Evolutionary conservation across 2,329 filamentous ascomycete genomes (phyloP), one percentile per base, ranked within the genome.

Genomic region (Epicoccum sorghinum): DNA sequence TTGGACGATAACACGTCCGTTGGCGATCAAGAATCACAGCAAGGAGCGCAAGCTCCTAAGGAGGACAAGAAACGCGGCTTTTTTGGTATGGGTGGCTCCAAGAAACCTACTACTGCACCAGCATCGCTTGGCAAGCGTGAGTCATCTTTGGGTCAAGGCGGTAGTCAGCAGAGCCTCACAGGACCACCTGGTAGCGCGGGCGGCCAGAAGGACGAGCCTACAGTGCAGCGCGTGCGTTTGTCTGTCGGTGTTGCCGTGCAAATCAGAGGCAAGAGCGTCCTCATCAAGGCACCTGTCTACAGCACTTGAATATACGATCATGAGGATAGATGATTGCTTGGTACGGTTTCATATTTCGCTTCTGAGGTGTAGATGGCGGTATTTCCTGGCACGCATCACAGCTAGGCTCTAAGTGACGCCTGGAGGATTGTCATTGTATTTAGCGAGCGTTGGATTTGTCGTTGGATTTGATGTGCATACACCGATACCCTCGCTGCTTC

Each of bases 231-330:
- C 12, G 79, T 82, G 37, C 71, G 79, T n/a, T 69, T 82, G 68
- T 74, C 79, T 13, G 77, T 77, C 9, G 78, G 79, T 29, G 69
- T 81, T 38, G 74, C 75, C 7, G 78, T 81, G n/a, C 72, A 76
- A 55, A 77, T 82, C 32, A 73, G 79, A 41, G 78, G 78, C n/a
- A 77, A 79, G 59, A 76, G 73, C 37, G 76, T 82, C 30, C 62
- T 82, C 60, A 76, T 79, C 47, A 81, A 81, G 65, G 79, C 80
- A 48, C 78, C 79, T 4, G 78, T 81, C 10, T 80, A 73, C 61
- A 73, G 68, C 63, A 73, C 69, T 32, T 72, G 59, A 69, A 10
- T 7, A n/a, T 9, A 29, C 53, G 60, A 7, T 10, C n/a, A 4
- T 43, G 23, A 42, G 23, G 12, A 24, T 22, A 47, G 37, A 39